Percentiles rank a stretch among this genome's conserved stretches.
Evolutionary conservation across 202 grass and related monocot genomes (phyloP).

Genomic region (Carex sylvatica): DNA sequence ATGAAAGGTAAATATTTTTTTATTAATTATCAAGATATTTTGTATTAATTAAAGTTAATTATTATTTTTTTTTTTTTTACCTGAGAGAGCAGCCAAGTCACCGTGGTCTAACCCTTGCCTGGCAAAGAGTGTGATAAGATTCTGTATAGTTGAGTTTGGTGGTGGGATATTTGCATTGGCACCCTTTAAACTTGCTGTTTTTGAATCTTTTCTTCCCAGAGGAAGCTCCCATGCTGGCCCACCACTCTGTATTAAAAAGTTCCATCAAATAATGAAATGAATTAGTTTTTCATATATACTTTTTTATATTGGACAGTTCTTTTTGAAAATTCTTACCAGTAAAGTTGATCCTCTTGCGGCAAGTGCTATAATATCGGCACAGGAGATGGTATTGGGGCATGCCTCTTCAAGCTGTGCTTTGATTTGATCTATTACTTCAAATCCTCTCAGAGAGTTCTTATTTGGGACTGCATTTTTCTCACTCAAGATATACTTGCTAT

Average conservation of each 20-base stretch:
- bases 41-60: background rate
- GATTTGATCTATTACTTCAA: constrained; percentile 77
- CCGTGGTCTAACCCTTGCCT: constrained; percentile 73
- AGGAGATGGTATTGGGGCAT: constrained; percentile 71
- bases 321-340: constrained; percentile 38
- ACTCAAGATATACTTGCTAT: constrained; percentile 41
- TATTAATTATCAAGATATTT: background rate
- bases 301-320: constrained; percentile 8
- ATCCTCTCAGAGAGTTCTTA: constrained; percentile 71
- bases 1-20: background rate
- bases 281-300: background rate
- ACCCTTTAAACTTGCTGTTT: constrained; percentile 58
- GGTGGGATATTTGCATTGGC: constrained; percentile 72
- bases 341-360: constrained; percentile 62
- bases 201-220: constrained; percentile 68
- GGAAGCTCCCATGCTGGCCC: constrained; percentile 77
- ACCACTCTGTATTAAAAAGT: constrained; percentile 46
- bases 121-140: constrained; percentile 56
- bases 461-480: constrained; percentile 70
- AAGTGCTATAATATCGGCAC: constrained; percentile 71
- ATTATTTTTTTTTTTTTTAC: constrained; percentile 24
- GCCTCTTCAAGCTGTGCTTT: constrained; percentile 67
- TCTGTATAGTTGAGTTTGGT: constrained; percentile 65
- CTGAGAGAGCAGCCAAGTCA: constrained; percentile 75
- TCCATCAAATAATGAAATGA: constrained; percentile 15